Evolutionary conservation across 352 stramenopile species (phyloP).

Genomic region (Phytophthora crassamura): DNA sequence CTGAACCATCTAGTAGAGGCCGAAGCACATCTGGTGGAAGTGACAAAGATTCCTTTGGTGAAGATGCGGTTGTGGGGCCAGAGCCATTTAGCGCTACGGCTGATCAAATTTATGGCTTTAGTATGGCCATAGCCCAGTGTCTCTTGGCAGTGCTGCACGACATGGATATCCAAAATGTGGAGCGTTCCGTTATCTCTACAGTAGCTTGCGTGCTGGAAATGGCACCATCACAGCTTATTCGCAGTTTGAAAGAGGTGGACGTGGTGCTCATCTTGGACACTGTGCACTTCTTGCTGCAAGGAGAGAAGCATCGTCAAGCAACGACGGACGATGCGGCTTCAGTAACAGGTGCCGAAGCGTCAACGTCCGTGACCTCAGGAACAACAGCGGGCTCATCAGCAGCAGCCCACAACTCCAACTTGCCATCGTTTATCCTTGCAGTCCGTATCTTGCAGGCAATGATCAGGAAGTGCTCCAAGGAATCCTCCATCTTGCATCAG

Average conservation of each 20-base stretch:
- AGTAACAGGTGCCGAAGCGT: background rate
- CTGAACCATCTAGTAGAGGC: background rate
- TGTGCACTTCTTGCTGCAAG: conserved; percentile 75
- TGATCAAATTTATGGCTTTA: conserved; percentile 59
- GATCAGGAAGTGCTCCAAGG: conserved; percentile 60
- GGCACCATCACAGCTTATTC: conserved; percentile 65
- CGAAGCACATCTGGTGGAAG: conserved; percentile 12
- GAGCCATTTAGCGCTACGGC: conserved; percentile 36
- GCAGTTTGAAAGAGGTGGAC: conserved; percentile 51
- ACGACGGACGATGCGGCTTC: conserved; percentile 5
- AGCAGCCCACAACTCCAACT: conserved; percentile 43
- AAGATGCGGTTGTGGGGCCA: conserved; percentile 13
- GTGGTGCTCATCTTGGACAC: conserved; percentile 73
- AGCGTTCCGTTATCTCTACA: conserved; percentile 67
- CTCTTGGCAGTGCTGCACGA: conserved; percentile 59
- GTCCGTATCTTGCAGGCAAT: conserved; percentile 78
- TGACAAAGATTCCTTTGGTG: conserved; percentile 17
- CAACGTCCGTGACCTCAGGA: background rate
- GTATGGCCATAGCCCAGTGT: conserved; percentile 49
- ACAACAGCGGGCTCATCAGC: conserved; percentile 8
- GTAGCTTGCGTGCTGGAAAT: conserved; percentile 80
- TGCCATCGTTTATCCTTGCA: conserved; percentile 73
- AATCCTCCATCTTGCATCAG: conserved; percentile 77
- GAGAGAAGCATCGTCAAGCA: conserved; percentile 28
- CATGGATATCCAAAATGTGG: conserved; percentile 75